phyloP scores from a whole-genome alignment of 192 early-diverging fungal genomes.

The Coemansia sp. region DNA sequence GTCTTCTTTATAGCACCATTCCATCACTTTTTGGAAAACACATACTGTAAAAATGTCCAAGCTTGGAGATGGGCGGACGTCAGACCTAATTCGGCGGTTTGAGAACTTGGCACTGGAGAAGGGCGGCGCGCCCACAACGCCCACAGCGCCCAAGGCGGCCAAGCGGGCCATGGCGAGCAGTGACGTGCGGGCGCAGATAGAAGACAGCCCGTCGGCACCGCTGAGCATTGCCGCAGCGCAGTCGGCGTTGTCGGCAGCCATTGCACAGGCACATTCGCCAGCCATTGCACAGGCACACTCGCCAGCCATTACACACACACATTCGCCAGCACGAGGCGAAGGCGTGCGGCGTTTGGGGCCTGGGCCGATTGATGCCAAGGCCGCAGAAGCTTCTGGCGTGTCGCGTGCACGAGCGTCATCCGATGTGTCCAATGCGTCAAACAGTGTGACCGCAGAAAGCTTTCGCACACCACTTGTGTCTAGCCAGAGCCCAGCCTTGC shows the following conservation, averaged over 20 bases:
- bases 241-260: constrained; percentile 17
- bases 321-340: constrained; percentile 1
- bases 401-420: constrained; percentile 11
- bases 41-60: constrained; percentile 11
- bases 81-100: constrained; percentile 46
- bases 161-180: neutral
- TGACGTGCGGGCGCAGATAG: neutral
- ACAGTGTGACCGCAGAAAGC: no score
- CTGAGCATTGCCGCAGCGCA: constrained; percentile 10
- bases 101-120: constrained; percentile 35
- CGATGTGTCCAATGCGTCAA: constrained; percentile 1
- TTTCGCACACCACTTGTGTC: no score
- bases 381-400: neutral
- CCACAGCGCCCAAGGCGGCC: constrained; percentile 20
- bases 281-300: constrained; percentile 12
- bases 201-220: neutral
- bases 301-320: constrained; percentile 4
- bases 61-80: constrained; percentile 30
- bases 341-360: no score
- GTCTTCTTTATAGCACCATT: no score
- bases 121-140: constrained; percentile 13
- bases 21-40: no score
- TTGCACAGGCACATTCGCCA: constrained; percentile 9
- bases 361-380: neutral
- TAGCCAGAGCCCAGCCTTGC: no score